A percentile compares a stretch with the other conserved stretches of the same genome.
Evolutionary conservation across 768 basidiomycete species (phyloP).

Genomic region (Boletus patriciae): DNA sequence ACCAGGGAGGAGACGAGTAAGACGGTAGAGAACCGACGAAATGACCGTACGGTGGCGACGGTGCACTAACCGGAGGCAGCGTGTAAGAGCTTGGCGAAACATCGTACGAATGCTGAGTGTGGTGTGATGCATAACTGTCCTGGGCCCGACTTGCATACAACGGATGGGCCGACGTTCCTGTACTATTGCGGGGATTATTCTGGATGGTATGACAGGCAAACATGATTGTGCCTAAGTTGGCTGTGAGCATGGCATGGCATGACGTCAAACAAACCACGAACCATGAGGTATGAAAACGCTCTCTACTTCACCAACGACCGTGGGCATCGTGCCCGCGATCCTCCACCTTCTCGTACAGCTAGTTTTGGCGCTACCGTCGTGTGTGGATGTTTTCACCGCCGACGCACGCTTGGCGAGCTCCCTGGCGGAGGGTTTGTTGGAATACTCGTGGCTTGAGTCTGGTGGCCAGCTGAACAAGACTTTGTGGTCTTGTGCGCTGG

Average conservation of each 20-base stretch:
- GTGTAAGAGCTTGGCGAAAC: constrained; percentile 30
- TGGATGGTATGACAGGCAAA: constrained; percentile 42
- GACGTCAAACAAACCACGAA: constrained; percentile 44
- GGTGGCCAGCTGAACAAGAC: constrained; percentile 79
- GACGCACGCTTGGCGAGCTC: constrained; percentile 60
- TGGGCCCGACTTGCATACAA: constrained; percentile 29
- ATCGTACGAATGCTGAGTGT: constrained; percentile 30
- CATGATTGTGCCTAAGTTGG: constrained; percentile 36
- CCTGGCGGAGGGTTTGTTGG: constrained; percentile 44
- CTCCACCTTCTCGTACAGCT: constrained; percentile 85
- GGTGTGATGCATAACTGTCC: constrained; percentile 27
- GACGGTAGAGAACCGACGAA: constrained; percentile 26
- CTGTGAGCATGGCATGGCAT: constrained; percentile 32
- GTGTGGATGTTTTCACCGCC: constrained; percentile 54
- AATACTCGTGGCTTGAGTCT: constrained; percentile 44
- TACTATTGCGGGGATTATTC: constrained; percentile 21
- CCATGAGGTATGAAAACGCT: constrained; percentile 92
- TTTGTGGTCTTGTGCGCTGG: constrained; percentile 45
- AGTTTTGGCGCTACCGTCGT: constrained; percentile 73
- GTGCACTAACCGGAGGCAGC: constrained; percentile 32
- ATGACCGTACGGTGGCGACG: constrained; percentile 30
- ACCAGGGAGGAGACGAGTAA: constrained; percentile 31
- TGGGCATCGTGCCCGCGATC: constrained; percentile 63
- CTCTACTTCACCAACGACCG: constrained; percentile 66
- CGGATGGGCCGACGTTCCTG: constrained; percentile 20